phyloP scores from a whole-genome alignment of 331 rosid species.

The Quercus lobata region DNA sequence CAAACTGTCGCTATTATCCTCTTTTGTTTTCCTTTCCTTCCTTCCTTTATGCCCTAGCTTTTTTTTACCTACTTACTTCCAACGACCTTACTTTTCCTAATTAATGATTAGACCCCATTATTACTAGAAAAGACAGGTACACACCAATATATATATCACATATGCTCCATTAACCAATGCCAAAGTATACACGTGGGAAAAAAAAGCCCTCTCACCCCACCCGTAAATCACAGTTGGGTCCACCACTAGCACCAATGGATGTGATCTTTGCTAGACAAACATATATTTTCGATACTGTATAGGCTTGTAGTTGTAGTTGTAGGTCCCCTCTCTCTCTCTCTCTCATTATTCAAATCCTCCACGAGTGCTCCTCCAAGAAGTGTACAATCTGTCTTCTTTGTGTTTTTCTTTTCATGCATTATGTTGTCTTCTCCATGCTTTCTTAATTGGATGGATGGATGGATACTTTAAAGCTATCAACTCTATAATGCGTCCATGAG shows the following conservation, averaged over 20 bases:
- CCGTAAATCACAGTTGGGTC: not conserved
- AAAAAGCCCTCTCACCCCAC: constrained; percentile 1
- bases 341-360: constrained; percentile 21
- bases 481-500: constrained; percentile 19
- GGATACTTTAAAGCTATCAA: constrained; percentile 14
- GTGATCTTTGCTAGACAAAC: not conserved
- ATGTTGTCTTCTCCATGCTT: constrained; percentile 35
- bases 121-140: constrained; percentile 18
- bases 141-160: not conserved
- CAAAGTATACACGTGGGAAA: constrained; percentile 13
- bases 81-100: constrained; percentile 21
- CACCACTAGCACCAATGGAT: constrained; percentile 16
- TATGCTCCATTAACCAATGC: not conserved
- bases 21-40: not conserved
- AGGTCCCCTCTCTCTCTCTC: constrained; percentile 7
- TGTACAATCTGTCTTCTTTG: constrained; percentile 26
- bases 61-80: constrained; percentile 4
- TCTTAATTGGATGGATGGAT: constrained; percentile 9
- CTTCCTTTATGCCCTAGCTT: not conserved
- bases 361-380: constrained; percentile 25
- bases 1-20: constrained; percentile 22
- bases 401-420: constrained; percentile 38
- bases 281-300: not conserved
- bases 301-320: too few relatives aligned
- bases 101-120: constrained; percentile 37